These are phyloP conservation scores for Cinnamomum chago DNA, from an alignment of 164 flowering plant genomes.

Conservation along the genomic window DNA sequence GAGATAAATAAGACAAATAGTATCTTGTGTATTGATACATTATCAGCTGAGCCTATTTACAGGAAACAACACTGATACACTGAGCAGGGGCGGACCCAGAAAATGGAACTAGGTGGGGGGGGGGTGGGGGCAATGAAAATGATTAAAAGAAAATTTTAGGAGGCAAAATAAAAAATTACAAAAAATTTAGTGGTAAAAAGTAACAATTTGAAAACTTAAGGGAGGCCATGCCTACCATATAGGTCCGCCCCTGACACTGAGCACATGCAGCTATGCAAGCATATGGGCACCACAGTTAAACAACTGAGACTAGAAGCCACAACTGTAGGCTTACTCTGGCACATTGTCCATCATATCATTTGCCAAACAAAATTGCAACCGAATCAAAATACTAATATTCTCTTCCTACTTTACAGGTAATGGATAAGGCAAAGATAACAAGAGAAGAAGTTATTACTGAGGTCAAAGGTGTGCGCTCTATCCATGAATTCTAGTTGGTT, in stretches of 20 bases:
- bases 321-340: background rate
- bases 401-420: constrained; percentile 24
- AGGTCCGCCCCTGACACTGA: too few species aligned
- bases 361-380: background rate
- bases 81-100: too few species aligned
- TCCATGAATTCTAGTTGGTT: background rate
- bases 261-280: background rate
- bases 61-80: background rate
- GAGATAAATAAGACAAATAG: background rate
- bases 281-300: background rate
- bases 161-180: too few species aligned
- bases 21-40: background rate
- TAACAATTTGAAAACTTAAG: too few species aligned
- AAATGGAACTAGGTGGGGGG: too few species aligned
- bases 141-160: too few species aligned
- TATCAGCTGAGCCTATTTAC: background rate
- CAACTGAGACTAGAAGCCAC: background rate
- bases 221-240: too few species aligned
- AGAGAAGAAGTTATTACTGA: constrained; percentile 24
- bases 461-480: constrained; percentile 33
- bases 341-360: background rate
- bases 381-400: constrained; percentile 6
- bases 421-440: constrained; percentile 30
- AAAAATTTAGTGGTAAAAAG: too few species aligned
- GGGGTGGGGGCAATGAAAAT: too few species aligned